Conservation (phyloP, 2,329 filamentous ascomycete species). For the Claviceps fusiformis region DNA sequence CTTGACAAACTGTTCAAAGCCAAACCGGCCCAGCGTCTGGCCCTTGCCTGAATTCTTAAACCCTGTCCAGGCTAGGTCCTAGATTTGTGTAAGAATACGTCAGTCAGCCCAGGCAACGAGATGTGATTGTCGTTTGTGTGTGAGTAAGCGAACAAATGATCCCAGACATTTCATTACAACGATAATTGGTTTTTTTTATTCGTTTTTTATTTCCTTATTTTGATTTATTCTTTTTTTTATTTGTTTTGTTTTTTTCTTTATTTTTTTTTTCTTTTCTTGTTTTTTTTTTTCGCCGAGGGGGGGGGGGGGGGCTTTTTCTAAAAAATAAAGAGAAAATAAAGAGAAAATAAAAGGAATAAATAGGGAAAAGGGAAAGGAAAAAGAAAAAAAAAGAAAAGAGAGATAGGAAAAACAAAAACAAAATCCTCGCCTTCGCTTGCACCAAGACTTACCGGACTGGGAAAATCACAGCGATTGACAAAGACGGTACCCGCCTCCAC, state of each 20-base stretch:
- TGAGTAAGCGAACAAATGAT: background rate
- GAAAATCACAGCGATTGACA: constrained; percentile 87
- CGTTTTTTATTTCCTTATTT: background rate
- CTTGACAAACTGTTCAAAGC: constrained; percentile 92
- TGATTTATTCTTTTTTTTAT: too few species aligned
- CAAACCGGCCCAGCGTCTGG: constrained; percentile 75
- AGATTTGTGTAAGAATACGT: constrained; percentile 1
- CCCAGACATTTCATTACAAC: background rate
- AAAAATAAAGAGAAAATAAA: too few species aligned
- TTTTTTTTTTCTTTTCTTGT: too few species aligned
- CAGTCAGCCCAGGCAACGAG: background rate
- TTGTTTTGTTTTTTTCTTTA: too few species aligned
- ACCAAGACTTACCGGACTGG: constrained; percentile 59
- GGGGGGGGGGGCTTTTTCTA: too few species aligned
- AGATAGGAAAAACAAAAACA: background rate
- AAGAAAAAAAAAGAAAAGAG: too few species aligned
- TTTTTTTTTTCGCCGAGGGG: too few species aligned
- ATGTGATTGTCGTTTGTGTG: background rate
- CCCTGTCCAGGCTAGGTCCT: constrained; percentile 92
- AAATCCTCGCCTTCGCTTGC: background rate
- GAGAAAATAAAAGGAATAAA: too few species aligned
- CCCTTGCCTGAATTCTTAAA: constrained; percentile 97
- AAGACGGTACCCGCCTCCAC: constrained; percentile 93
- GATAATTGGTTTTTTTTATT: background rate
- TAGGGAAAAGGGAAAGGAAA: too few species aligned